Evolutionary conservation across 2,329 filamentous ascomycete genomes (phyloP), one percentile per base, ranked within the genome.

Genomic region (Pseudogymnoascus sp.): DNA sequence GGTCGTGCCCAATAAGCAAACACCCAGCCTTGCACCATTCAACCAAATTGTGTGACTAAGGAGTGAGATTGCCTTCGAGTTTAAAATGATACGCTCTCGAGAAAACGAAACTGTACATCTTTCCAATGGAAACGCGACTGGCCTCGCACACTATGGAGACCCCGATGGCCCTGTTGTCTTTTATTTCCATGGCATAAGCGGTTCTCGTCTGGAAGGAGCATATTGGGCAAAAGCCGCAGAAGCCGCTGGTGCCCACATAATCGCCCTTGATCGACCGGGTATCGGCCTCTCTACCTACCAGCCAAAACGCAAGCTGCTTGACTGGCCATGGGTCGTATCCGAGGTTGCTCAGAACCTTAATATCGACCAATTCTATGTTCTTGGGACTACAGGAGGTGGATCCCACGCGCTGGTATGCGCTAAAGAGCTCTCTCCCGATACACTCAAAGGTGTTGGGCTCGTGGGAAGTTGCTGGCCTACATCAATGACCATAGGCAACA

Each of bases 1-100:
- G 50, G 50, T 56, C 50, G 50, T 56, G 50, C 29, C 50, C 50
- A 56, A 56, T 56, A 56, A 56, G 50, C 50, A 56, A 56, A 56
- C 50, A 33, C 50, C 10, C 29, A 31, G 26, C 50, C 50, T 56
- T 56, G 26, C 50, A 19, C 10, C n/a, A n/a, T 33, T 15, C 29
- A 56, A 7, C 3, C 9, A 40, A 10, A 40, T 1, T 40, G 37
- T 40, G n/a, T 19, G 37, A 40, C n/a, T 19, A 40, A 19, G n/a
- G n/a, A 10, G 37, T 19, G 37, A 40, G 1, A 40, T 19, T 40
- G 4, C 10, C n/a, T 19, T 17, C n/a, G 7, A 9, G n/a, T 40
- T 40, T 40, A 17, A 40, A 40, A 40, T 40, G 37, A 9, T 17
- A 40, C 7, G 37, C n/a, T 10, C 37, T 19, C 37, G 37, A 10